Conservation (phyloP, 129 eudicot genomes). For the Flaveria brownii region DNA sequence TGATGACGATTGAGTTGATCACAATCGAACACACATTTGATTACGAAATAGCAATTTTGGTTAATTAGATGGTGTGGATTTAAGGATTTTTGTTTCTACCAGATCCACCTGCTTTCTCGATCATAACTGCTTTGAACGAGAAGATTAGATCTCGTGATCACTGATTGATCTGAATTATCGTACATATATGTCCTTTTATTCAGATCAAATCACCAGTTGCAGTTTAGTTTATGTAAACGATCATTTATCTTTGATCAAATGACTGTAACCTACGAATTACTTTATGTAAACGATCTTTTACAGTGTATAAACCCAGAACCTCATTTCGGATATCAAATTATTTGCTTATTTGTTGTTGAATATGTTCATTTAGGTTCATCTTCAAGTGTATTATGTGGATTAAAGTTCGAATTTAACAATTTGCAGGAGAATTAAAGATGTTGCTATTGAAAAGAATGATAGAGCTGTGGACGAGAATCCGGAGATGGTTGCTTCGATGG, state of each 20-base stretch:
- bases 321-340: neutral
- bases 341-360: neutral
- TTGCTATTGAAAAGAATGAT: slow-evolving; percentile 48
- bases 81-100: neutral
- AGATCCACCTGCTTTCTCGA: slow-evolving; percentile 32
- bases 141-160: slow-evolving; percentile 5
- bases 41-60: neutral
- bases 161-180: neutral
- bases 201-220: neutral
- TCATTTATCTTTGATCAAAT: too few relatives aligned
- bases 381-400: neutral
- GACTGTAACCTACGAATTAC: too few relatives aligned
- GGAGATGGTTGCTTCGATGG: slow-evolving; percentile 64
- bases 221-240: too few relatives aligned
- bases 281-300: too few relatives aligned
- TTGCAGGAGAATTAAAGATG: slow-evolving; percentile 47
- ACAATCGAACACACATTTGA: neutral
- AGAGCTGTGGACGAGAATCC: slow-evolving; percentile 65
- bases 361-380: neutral
- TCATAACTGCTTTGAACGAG: slow-evolving; percentile 22
- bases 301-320: too few relatives aligned
- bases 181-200: neutral
- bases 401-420: neutral
- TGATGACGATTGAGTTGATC: slow-evolving; percentile 19
- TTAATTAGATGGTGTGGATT: neutral